Evolutionary conservation across 2,329 filamentous ascomycete species (phyloP).

Genomic region (Neoascochyta sp.): DNA sequence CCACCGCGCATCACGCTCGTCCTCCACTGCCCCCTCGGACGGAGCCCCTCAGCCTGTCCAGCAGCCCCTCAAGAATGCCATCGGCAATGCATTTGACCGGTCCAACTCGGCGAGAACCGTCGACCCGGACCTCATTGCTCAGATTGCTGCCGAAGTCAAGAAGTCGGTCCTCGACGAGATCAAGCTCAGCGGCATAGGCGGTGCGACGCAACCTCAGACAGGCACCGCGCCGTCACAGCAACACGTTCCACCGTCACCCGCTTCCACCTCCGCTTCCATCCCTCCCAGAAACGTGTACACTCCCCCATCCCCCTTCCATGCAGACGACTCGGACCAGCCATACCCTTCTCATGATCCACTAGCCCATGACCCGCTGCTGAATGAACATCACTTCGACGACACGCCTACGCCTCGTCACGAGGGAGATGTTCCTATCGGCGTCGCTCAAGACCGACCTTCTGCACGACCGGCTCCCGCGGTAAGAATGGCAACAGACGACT

Average conservation of each 20-base stretch:
- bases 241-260: constrained; percentile 40
- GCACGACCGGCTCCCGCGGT: constrained; percentile 24
- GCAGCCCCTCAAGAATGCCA: constrained; percentile 55
- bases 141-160: constrained; percentile 58
- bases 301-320: constrained; percentile 51
- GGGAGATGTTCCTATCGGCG: constrained; percentile 23
- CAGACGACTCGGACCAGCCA: constrained; percentile 28
- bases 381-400: constrained; percentile 28
- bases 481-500: constrained; percentile 36
- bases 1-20: constrained; percentile 24
- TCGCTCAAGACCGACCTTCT: constrained; percentile 18
- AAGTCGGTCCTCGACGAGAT: constrained; percentile 45
- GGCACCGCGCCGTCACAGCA: constrained; percentile 35
- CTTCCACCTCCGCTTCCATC: constrained; percentile 47
- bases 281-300: constrained; percentile 51
- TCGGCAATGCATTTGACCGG: constrained; percentile 54
- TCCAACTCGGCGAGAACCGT: constrained; percentile 50
- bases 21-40: constrained; percentile 33
- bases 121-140: constrained; percentile 58
- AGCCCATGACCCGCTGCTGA: constrained; percentile 28
- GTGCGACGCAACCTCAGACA: constrained; percentile 28
- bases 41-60: constrained; percentile 38
- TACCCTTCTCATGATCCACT: constrained; percentile 38
- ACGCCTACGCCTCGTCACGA: constrained; percentile 27
- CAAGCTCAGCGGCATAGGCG: constrained; percentile 42